Base-by-base conservation (phyloP, 768 basidiomycete genomes). In the Collybia mongolica region DNA sequence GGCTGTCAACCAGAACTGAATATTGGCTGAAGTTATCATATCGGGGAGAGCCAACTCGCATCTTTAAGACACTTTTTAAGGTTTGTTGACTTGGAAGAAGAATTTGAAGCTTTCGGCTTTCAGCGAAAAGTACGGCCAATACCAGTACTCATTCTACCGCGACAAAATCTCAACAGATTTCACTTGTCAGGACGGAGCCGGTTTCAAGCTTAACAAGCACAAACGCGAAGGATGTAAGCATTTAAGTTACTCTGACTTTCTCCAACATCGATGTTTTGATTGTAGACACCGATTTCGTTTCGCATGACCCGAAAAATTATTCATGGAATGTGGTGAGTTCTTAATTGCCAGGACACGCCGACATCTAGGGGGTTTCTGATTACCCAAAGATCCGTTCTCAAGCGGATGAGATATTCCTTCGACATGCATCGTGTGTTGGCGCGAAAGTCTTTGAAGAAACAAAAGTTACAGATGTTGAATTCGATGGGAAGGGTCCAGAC, bases 261-360 rank as follows among this genome's bases (percentile, higher is more conserved):
- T 32, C 38, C 37, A 26, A 23, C 15, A 17, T 22, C 39, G 15
- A 17, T 19, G 15, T 17, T 42, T 46, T 9, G 24, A 38, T 42
- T 14, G n/a, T 48, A 83, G 81, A 81, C 60, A 79, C 83, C 5
- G 81, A 84, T 58, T 84, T 84, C 56, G 64, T 79, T 54, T 71
- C 73, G 3, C 60, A 76, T 5, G 77, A 77, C 46, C 72, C 72
- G 11, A 55, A 61, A 2, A 81, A 81, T 48, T 66, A 64, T 41
- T 69, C 83, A 2, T 85, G 82, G 82, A 84, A 85, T 58, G 81
- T 85, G 53, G 80, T 79, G 51, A 51, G 80, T 72, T 32, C 7
- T 9, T 32, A 5, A 9, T 5, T 28, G 26, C 5, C 7, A 11
- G 14, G 14, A 32, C 11, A 32, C 11, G 14, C 14, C 32, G 32